These are phyloP conservation scores for Pichia scutulata DNA, from an alignment of 805 yeast genomes.

Conservation along the genomic window DNA sequence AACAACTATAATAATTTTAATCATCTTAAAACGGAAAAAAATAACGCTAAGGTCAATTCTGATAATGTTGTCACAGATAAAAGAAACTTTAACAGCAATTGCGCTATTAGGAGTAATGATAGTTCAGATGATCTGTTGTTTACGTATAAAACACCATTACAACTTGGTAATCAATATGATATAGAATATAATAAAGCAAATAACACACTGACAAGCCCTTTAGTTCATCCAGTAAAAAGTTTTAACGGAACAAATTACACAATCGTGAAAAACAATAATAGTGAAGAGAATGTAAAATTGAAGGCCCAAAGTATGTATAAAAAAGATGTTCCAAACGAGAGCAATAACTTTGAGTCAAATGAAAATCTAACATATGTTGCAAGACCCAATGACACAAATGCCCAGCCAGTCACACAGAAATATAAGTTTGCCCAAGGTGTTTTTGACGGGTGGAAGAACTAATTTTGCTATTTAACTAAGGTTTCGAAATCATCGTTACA, in stretches of 20 bases:
- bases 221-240: not conserved
- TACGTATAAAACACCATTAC: not conserved
- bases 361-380: not conserved
- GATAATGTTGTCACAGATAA: not conserved
- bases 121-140: not conserved
- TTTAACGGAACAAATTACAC: not conserved
- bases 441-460: not conserved
- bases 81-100: too few species aligned
- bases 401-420: not conserved
- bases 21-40: not conserved
- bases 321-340: slow-evolving; percentile 2
- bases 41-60: not conserved
- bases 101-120: not conserved
- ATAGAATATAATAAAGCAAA: not conserved
- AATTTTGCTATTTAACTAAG: not conserved
- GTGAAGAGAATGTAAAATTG: not conserved
- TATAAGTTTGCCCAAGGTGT: not conserved
- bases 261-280: not conserved
- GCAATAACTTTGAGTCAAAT: slow-evolving; percentile 1
- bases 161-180: not conserved
- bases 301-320: not conserved
- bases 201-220: not conserved
- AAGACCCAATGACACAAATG: not conserved
- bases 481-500: not conserved
- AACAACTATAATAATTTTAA: not conserved